Base-by-base conservation (phyloP, 768 basidiomycete species). In the Boletus fagicola region DNA sequence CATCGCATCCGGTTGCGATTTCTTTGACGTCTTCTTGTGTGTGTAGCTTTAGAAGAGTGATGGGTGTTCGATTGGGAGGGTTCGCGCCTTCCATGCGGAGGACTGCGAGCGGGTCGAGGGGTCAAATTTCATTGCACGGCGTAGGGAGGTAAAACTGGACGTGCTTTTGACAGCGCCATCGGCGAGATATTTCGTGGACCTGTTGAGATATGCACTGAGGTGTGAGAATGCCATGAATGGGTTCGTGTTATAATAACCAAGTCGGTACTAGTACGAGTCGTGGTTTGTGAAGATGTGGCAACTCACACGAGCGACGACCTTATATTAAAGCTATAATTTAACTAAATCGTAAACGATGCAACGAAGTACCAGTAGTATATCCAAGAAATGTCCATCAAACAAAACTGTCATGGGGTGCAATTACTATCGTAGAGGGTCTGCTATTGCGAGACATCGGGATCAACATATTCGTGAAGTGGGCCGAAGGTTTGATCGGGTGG, bases 1-100 rank as follows among this genome's bases (percentile, higher is more conserved):
- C 78, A 71, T 98, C 96, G 61, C 88, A 92, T 4, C 95, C 95
- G 0, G 82, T 83, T 0, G 87, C 90, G 59, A 86, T 86, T n/a
- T 82, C 76, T 4, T 77, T 61, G 48, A 92, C 65, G 59, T 88
- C 84, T 24, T 80, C 76, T 18, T 64, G 74, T 0, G 82, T 78
- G 64, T 87, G 84, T 71, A 94, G 83, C 8, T 78, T 77, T 67
- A 84, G 85, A 49, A 94, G 78, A 0, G 83, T 81, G 53, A 80
- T 77, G n/a, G 91, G 87, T 5, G 72, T 72, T 36, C 85, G 83
- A 46, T 75, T 75, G 10, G 86, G 85, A 28, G 73, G 77, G 52
- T 88, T 82, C n/a, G 84, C 82, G 62, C 91, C 91, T 65, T 83
- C 78, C 90, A 93, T 93, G 47, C 82, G 79, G 39, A 89, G 67